These are phyloP conservation scores for Halenospora varia DNA, from an alignment of 495 filamentous ascomycete genomes.

Conservation along the genomic window DNA sequence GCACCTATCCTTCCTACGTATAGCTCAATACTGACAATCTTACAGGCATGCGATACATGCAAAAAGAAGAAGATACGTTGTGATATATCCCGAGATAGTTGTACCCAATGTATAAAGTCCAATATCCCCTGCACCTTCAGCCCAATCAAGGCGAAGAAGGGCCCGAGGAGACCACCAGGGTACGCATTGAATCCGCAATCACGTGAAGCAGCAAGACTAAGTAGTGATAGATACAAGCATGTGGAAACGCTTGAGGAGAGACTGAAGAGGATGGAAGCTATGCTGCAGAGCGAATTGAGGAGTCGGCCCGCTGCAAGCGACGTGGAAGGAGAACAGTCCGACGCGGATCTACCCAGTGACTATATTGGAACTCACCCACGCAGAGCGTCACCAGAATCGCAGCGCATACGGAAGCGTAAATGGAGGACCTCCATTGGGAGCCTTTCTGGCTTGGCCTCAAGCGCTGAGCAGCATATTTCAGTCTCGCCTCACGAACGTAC, in stretches of 20 bases:
- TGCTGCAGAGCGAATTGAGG: slow-evolving; percentile 60
- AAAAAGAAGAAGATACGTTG: slow-evolving; percentile 99
- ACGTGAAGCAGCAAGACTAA: slow-evolving; percentile 28
- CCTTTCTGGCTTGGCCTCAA: slow-evolving; percentile 13
- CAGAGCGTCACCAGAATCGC: slow-evolving; percentile 2
- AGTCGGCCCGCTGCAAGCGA: slow-evolving; percentile 8
- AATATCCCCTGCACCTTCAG: slow-evolving; percentile 96
- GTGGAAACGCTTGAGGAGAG: slow-evolving; percentile 96
- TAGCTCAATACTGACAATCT: slow-evolving; percentile 18
- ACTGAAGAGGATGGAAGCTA: slow-evolving; percentile 82
- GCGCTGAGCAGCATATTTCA: slow-evolving; percentile 14
- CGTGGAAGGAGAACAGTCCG: slow-evolving; percentile 6
- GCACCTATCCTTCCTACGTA: slow-evolving; percentile 18
- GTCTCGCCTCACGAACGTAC: slow-evolving; percentile 13
- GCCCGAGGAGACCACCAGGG: slow-evolving; percentile 77
- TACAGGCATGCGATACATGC: slow-evolving; percentile 92
- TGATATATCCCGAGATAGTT: slow-evolving; percentile 88
- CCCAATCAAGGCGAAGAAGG: slow-evolving; percentile 94
- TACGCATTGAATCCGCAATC: slow-evolving; percentile 36
- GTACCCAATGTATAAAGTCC: slow-evolving; percentile 96
- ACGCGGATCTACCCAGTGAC: slow-evolving; percentile 13
- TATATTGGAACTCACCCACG: slow-evolving; percentile 11
- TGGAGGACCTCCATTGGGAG: slow-evolving; percentile 15
- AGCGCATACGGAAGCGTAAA: slow-evolving; percentile 1
- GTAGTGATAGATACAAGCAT: slow-evolving; percentile 67